Percentiles rank a stretch among this genome's conserved stretches.
phyloP scores from a whole-genome alignment of 2,329 filamentous ascomycete species.

The Myriosclerotinia duriaeana region DNA sequence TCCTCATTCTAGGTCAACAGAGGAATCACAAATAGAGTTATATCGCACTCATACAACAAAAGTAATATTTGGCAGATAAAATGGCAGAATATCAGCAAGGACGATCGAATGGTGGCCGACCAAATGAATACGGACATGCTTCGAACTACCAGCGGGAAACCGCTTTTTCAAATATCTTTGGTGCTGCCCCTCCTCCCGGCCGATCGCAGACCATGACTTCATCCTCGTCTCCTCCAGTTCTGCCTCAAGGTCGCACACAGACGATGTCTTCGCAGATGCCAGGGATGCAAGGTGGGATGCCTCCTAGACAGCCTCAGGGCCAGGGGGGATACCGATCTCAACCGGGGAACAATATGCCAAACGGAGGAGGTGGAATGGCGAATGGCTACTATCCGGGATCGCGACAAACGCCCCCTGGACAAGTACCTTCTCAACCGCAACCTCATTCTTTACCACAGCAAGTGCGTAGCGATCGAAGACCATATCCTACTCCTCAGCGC shows the following conservation, averaged over 20 bases:
- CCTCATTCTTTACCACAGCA: slow-evolving; percentile 61
- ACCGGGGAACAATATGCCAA: slow-evolving; percentile 25
- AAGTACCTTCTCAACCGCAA: slow-evolving; percentile 48
- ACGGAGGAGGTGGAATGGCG: slow-evolving; percentile 42
- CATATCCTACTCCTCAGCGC: slow-evolving; percentile 62
- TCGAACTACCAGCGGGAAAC: slow-evolving; percentile 78
- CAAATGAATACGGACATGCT: slow-evolving; percentile 45
- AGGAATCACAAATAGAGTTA: slow-evolving; percentile 11
- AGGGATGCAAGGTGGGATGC: slow-evolving; percentile 49
- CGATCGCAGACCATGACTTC: slow-evolving; percentile 95
- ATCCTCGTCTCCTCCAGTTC: slow-evolving; percentile 59
- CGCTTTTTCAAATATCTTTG: slow-evolving; percentile 95
- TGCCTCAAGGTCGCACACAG: slow-evolving; percentile 68
- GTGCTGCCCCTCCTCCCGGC: slow-evolving; percentile 77
- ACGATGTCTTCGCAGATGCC: slow-evolving; percentile 59
- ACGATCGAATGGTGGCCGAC: slow-evolving; percentile 53
- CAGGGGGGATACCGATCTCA: slow-evolving; percentile 40
- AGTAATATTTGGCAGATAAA: slow-evolving; percentile 25
- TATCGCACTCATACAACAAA: slow-evolving; percentile 19
- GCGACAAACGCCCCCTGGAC: slow-evolving; percentile 37
- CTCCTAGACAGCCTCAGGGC: slow-evolving; percentile 47
- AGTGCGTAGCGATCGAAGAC: slow-evolving; percentile 61
- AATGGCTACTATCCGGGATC: slow-evolving; percentile 54
- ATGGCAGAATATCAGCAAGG: slow-evolving; percentile 64
- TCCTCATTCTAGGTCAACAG: slow-evolving; percentile 23